Evolutionary conservation across 2,329 filamentous ascomycete genomes (phyloP).

Genomic region (Beauveria scarabaeidicola): DNA sequence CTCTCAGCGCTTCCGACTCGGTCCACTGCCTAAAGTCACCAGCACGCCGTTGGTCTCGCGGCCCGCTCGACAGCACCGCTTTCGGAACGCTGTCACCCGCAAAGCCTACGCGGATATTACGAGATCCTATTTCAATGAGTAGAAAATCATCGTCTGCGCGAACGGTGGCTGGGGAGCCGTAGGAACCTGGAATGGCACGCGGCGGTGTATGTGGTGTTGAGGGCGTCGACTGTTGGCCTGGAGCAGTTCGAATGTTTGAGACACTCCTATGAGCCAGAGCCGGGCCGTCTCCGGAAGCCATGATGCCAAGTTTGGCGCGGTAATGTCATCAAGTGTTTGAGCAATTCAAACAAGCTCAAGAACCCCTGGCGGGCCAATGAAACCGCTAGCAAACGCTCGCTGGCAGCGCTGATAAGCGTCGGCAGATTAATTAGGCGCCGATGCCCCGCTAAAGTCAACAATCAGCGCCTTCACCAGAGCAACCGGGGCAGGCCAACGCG

Average conservation of each 20-base stretch:
- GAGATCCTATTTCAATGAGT: constrained; percentile 73
- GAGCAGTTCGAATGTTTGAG: constrained; percentile 42
- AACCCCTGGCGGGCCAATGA: neutral
- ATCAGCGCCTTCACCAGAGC: constrained; percentile 20
- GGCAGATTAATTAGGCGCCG: constrained; percentile 20
- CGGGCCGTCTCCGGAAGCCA: constrained; percentile 36
- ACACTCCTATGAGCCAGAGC: constrained; percentile 50
- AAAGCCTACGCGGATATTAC: constrained; percentile 74
- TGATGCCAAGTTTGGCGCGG: constrained; percentile 16
- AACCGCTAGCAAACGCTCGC: neutral
- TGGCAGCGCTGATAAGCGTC: constrained; percentile 9
- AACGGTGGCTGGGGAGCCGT: constrained; percentile 52
- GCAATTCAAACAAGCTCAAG: too few species aligned
- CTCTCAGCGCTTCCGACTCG: constrained; percentile 35
- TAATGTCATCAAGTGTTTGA: neutral
- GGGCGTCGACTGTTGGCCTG: constrained; percentile 1
- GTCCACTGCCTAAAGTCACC: constrained; percentile 75
- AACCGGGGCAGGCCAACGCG: constrained; percentile 18
- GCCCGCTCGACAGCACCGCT: constrained; percentile 59
- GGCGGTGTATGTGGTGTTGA: constrained; percentile 51
- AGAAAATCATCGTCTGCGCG: constrained; percentile 75
- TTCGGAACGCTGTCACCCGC: constrained; percentile 77
- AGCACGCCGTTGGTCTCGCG: constrained; percentile 64
- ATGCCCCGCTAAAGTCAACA: constrained; percentile 17
- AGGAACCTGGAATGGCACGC: constrained; percentile 43